Conservation (phyloP, 1,284 basidiomycete genomes). For the Apiotrichum akiyoshidainum region DNA sequence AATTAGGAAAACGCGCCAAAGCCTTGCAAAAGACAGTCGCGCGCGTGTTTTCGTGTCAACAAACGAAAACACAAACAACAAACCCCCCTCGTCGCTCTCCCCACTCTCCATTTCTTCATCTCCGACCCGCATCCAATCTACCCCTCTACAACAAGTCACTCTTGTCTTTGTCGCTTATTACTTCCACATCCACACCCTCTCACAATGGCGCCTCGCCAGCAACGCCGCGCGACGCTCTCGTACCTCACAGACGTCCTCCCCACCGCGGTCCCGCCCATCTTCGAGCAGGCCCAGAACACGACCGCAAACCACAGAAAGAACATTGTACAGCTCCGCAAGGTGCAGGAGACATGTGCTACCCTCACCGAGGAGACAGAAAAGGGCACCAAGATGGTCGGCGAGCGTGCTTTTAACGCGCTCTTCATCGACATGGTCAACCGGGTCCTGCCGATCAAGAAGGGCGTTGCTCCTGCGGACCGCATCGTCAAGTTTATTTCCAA, state of each 20-base stretch:
- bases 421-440: constrained; percentile 71
- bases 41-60: background rate
- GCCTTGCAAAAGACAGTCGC: constrained; percentile 15
- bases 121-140: background rate
- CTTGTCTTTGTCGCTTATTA: background rate
- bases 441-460: constrained; percentile 78
- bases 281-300: constrained; percentile 78
- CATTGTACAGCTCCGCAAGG: constrained; percentile 76
- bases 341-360: constrained; percentile 66
- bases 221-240: constrained; percentile 23
- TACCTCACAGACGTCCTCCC: constrained; percentile 44
- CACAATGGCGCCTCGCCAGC: constrained; percentile 23
- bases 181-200: background rate
- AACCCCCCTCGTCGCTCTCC: background rate
- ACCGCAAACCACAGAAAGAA: constrained; percentile 90
- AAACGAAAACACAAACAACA: constrained; percentile 15
- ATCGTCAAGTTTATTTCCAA: constrained; percentile 79
- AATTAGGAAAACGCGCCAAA: background rate
- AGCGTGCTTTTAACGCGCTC: constrained; percentile 71
- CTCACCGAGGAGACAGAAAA: constrained; percentile 58
- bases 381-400: constrained; percentile 67
- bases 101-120: background rate
- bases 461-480: constrained; percentile 71
- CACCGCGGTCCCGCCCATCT: constrained; percentile 58
- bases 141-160: background rate